Percentiles rank a stretch among this genome's conserved stretches.
Conservation (phyloP, 2,329 filamentous ascomycete genomes). For the Thelonectria olida region DNA sequence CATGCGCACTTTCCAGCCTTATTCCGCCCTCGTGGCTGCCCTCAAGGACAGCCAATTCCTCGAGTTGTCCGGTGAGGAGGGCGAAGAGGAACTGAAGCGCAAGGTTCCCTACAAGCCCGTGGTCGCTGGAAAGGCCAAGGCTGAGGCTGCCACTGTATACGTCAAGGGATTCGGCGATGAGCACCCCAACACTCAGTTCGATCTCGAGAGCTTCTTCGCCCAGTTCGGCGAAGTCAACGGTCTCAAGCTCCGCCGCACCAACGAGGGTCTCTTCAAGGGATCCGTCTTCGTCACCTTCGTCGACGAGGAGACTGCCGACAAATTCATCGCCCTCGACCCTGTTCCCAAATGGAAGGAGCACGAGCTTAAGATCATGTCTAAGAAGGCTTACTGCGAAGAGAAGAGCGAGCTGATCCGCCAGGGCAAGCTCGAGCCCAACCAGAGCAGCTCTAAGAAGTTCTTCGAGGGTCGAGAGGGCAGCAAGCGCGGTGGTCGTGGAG, state of each 20-base stretch:
- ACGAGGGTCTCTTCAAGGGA: constrained; percentile 85
- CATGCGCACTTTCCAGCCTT: constrained; percentile 94
- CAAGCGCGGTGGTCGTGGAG: constrained; percentile 50
- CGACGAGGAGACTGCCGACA: constrained; percentile 78
- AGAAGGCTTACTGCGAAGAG: constrained; percentile 85
- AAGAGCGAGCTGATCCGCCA: constrained; percentile 77
- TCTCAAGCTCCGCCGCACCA: constrained; percentile 84
- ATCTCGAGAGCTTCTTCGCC: constrained; percentile 91
- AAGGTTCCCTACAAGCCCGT: constrained; percentile 74
- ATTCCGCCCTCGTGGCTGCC: constrained; percentile 82
- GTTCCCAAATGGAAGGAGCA: constrained; percentile 86
- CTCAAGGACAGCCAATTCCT: constrained; percentile 81
- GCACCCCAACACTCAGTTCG: constrained; percentile 85
- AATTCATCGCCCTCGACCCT: constrained; percentile 82
- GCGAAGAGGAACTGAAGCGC: constrained; percentile 77
- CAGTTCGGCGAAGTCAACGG: constrained; percentile 81
- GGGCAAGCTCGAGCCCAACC: constrained; percentile 72
- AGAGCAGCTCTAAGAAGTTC: constrained; percentile 53
- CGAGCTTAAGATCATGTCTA: constrained; percentile 84
- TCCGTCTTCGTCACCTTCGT: constrained; percentile 96
- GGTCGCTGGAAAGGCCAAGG: constrained; percentile 68
- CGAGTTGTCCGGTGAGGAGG: constrained; percentile 77
- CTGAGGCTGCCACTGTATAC: constrained; percentile 82
- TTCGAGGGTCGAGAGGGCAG: constrained; percentile 58
- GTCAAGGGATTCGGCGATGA: constrained; percentile 94